Conservation (phyloP, 345 rosid species). For the Microthlaspi erraticum region DNA sequence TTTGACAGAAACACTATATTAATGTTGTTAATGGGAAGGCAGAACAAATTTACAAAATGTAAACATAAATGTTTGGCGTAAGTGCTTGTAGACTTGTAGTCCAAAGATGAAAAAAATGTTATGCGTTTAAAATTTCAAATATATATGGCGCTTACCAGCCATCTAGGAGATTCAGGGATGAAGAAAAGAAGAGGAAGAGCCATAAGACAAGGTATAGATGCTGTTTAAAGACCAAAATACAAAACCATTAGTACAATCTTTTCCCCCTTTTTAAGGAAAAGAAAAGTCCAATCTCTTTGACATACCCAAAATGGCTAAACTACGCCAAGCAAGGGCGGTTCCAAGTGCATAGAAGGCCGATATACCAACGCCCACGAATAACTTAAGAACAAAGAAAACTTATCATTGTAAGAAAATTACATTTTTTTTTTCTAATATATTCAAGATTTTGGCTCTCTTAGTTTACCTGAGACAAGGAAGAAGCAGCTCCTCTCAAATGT, state of each 20-base stretch:
- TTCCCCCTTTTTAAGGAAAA: too few species aligned
- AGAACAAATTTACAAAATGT: background rate
- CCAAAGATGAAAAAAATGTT: too few species aligned
- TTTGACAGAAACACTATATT: background rate
- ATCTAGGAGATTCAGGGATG: conserved; percentile 46
- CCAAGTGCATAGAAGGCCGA: conserved; percentile 40
- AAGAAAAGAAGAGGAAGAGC: conserved; percentile 41
- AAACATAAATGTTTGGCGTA: background rate
- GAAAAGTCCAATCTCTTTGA: background rate
- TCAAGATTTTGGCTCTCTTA: conserved; percentile 9
- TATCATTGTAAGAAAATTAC: background rate
- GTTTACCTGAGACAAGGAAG: conserved; percentile 33
- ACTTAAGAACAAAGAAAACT: conserved; percentile 24
- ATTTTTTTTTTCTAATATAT: background rate
- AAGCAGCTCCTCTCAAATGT: conserved; percentile 44
- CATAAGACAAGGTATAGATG: conserved; percentile 31
- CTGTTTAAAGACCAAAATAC: conserved; percentile 16
- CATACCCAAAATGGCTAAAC: conserved; percentile 44
- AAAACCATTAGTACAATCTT: background rate
- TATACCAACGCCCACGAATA: conserved; percentile 32
- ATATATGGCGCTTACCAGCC: conserved; percentile 43
- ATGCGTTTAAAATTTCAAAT: background rate
- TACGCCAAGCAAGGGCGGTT: conserved; percentile 39
- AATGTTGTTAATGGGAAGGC: too few species aligned
- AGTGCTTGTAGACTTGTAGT: too few species aligned